A percentile compares a stretch with the other conserved stretches of the same genome.
Evolutionary conservation across 1,284 basidiomycete genomes (phyloP).

Genomic region (Tylopilus orsonianus): DNA sequence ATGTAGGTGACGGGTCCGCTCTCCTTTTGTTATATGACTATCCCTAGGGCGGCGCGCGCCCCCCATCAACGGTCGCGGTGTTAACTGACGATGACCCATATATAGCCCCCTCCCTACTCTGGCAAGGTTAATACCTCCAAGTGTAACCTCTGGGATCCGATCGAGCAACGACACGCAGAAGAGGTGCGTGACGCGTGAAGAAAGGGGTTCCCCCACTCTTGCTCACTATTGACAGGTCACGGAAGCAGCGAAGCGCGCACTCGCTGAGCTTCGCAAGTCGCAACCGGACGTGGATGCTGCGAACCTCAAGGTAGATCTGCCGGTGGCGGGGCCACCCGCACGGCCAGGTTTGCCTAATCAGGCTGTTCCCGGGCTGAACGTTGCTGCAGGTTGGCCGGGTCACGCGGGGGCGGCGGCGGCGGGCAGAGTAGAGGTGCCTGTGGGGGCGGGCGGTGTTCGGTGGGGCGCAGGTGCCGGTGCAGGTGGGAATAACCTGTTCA

Average conservation of each 20-base stretch:
- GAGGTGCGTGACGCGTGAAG: constrained; percentile 49
- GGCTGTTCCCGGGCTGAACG: neutral
- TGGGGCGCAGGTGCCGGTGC: neutral
- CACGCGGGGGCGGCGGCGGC: neutral
- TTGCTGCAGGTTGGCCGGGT: neutral
- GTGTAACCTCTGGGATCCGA: constrained; percentile 71
- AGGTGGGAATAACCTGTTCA: constrained; percentile 3
- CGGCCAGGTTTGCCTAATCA: neutral
- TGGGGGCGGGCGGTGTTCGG: neutral
- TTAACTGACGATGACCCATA: constrained; percentile 2
- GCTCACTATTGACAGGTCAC: constrained; percentile 49
- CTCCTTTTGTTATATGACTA: constrained; percentile 5
- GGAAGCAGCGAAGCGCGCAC: constrained; percentile 63
- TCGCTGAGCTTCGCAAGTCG: constrained; percentile 53
- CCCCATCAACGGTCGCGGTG: neutral
- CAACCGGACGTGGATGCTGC: constrained; percentile 58
- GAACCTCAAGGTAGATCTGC: constrained; percentile 58
- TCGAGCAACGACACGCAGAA: constrained; percentile 61
- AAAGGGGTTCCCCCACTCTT: too few species aligned
- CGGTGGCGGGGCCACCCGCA: constrained; percentile 29
- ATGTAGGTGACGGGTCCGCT: constrained; percentile 39
- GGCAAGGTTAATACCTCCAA: constrained; percentile 37
- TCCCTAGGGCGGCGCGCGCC: neutral
- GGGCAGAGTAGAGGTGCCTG: neutral
- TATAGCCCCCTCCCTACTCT: constrained; percentile 24